Conservation (phyloP, 202 grass and related monocot genomes). For the Digitaria exilis region DNA sequence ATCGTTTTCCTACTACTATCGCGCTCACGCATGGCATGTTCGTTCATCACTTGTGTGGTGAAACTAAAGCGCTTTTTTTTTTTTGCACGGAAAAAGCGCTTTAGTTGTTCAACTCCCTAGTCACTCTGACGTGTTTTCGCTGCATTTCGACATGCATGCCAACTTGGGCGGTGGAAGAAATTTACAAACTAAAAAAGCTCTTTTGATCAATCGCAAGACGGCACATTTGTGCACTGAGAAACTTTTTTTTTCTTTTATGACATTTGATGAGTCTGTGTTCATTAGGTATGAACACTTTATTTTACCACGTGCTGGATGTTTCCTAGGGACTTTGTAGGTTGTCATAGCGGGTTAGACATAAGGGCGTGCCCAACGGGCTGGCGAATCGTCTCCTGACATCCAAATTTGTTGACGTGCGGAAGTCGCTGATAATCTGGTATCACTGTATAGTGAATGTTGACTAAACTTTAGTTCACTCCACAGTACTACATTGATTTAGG, state of each 20-base stretch:
- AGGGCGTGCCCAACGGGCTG: no score
- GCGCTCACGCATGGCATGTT: not conserved
- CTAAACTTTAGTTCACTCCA: not conserved
- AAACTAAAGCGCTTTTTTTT: conserved; percentile 42
- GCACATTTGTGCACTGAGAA: conserved; percentile 1
- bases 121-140: conserved; percentile 47
- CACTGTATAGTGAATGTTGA: not conserved
- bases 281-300: not conserved
- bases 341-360: not conserved
- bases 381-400: no score
- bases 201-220: conserved; percentile 16
- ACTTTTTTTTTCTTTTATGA: not conserved
- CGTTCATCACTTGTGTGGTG: conserved; percentile 17
- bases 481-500: no score
- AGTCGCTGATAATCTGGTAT: no score
- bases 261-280: not conserved
- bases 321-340: not conserved
- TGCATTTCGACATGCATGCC: conserved; percentile 31
- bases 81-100: conserved; percentile 29
- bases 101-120: conserved; percentile 30
- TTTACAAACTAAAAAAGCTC: not conserved
- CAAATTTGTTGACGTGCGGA: no score
- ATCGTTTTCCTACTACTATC: conserved; percentile 31
- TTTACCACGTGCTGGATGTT: conserved; percentile 4
- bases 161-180: conserved; percentile 34